Evolutionary conservation across 257 asterid species (phyloP).

Genomic region (Knoxia roxburghii): DNA sequence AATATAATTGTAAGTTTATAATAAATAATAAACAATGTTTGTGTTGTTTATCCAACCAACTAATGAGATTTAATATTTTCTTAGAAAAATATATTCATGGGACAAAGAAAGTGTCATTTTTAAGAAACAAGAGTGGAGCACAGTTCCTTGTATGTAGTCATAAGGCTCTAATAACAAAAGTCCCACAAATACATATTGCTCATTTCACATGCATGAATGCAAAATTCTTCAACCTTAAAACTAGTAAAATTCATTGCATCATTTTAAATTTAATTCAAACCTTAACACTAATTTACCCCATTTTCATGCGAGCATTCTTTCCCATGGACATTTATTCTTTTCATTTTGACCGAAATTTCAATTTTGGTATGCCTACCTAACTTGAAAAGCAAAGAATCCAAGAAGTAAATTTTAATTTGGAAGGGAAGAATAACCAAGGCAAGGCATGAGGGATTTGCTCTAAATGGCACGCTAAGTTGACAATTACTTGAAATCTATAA

Average conservation of each 20-base stretch:
- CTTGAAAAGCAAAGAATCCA: not conserved
- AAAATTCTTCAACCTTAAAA: not conserved
- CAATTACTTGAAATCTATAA: not conserved
- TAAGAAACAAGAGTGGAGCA: no score
- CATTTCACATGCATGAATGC: no score
- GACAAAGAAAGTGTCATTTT: no score
- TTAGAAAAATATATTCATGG: no score
- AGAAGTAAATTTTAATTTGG: not conserved
- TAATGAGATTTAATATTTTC: no score
- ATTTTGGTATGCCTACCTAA: not conserved
- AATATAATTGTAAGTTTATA: no score
- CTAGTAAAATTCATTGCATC: not conserved
- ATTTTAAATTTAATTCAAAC: not conserved
- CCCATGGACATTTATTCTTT: not conserved
- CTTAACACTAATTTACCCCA: no score
- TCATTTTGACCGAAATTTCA: not conserved
- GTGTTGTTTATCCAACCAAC: no score
- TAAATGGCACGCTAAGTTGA: not conserved
- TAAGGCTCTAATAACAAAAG: no score
- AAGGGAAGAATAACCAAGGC: not conserved
- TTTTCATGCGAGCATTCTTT: not conserved
- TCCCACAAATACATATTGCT: no score
- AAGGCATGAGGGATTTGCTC: not conserved
- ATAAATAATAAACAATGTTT: no score
- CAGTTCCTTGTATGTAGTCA: no score